Conservation (phyloP, 306 rosid genomes). For the Pyrus pyrifolia region DNA sequence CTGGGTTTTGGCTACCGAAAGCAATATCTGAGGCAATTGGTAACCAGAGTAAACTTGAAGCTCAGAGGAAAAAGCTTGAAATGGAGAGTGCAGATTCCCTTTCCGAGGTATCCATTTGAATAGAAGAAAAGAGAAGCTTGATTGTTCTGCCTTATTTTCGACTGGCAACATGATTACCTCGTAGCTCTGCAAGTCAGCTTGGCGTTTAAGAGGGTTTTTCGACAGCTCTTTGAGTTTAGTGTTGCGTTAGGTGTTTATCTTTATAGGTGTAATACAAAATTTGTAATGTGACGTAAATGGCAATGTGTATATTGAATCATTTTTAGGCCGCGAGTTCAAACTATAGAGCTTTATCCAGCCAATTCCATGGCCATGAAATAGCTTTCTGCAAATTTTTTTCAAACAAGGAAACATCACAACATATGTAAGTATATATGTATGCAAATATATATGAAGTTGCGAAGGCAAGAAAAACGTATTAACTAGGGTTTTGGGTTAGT, state of each 20-base stretch:
- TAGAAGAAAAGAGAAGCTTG: constrained; percentile 4
- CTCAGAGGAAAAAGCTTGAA: constrained; percentile 46
- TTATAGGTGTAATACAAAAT: background rate
- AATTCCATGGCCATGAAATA: too few species aligned
- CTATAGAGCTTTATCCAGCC: too few species aligned
- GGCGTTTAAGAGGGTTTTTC: background rate
- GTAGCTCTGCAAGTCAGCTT: background rate
- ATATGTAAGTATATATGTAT: too few species aligned
- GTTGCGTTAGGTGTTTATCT: background rate
- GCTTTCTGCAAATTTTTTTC: too few species aligned
- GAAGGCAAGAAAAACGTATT: too few species aligned
- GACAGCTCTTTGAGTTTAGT: background rate
- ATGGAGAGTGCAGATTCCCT: constrained; percentile 33
- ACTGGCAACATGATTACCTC: background rate
- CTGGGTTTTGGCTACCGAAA: constrained; percentile 85
- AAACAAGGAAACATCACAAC: too few species aligned
- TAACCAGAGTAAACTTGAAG: constrained; percentile 59
- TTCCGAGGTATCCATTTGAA: constrained; percentile 37
- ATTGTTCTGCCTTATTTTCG: background rate
- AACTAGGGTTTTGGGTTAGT: too few species aligned
- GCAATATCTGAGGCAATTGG: constrained; percentile 68
- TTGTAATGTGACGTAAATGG: background rate
- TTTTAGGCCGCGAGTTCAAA: background rate
- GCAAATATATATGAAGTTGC: too few species aligned
- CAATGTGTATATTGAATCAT: background rate